These are phyloP conservation scores for Dichotomopilus funicola DNA, from an alignment of 2,329 filamentous ascomycete genomes.

Conservation along the genomic window DNA sequence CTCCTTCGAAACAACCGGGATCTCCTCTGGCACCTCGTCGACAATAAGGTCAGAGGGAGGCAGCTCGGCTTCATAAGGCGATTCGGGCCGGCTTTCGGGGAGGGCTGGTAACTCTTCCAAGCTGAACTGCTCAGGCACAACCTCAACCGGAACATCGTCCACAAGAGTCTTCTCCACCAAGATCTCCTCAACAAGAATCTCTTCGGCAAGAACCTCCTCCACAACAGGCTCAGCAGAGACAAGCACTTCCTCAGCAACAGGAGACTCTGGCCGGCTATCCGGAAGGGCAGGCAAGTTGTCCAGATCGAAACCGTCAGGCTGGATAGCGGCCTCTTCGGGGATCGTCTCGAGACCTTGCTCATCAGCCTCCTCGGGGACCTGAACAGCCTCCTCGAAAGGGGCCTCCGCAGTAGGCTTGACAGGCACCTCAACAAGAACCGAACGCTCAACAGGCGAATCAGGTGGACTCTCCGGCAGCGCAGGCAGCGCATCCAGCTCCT, in stretches of 20 bases:
- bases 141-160: too few species aligned
- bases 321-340: background rate
- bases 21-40: too few species aligned
- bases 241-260: background rate
- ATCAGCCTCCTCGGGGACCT: too few species aligned
- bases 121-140: too few species aligned
- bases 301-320: background rate
- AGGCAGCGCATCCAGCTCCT: background rate
- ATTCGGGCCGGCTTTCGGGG: conserved; percentile 3
- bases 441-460: background rate
- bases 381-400: too few species aligned
- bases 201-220: background rate
- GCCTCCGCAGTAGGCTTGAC: too few species aligned
- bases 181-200: background rate
- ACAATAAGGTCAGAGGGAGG: background rate
- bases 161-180: too few species aligned
- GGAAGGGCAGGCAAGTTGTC: conserved; percentile 4
- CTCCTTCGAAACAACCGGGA: too few species aligned
- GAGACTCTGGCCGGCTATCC: conserved; percentile 8
- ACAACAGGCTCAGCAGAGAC: background rate
- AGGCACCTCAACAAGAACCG: too few species aligned
- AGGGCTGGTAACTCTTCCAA: background rate
- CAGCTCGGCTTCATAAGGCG: background rate
- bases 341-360: too few species aligned
- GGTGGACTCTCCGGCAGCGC: conserved; percentile 5